A percentile compares a stretch with the other conserved stretches of the same genome.
phyloP scores from a whole-genome alignment of 257 asterid genomes.

The Verbena officinalis region DNA sequence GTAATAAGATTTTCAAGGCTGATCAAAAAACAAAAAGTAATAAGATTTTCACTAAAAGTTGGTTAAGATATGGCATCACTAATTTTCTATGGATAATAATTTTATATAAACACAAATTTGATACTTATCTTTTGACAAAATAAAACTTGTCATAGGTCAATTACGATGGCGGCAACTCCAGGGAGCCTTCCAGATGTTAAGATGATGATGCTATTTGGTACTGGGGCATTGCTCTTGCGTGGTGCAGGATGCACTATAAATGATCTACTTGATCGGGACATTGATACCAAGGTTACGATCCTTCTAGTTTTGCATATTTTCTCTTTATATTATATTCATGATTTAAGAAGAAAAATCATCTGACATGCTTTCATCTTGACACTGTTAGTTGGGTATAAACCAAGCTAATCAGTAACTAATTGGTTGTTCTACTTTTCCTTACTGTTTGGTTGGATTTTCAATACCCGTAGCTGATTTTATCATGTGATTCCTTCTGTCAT shows the following conservation, averaged over 20 bases:
- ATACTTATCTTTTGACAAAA: too few species aligned
- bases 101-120: not conserved
- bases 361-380: conserved; percentile 18
- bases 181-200: conserved; percentile 86
- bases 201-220: conserved; percentile 85
- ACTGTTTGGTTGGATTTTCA: not conserved
- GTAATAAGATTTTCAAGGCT: too few species aligned
- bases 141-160: conserved; percentile 74
- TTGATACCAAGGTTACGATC: conserved; percentile 68
- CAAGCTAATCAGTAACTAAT: not conserved
- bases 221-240: conserved; percentile 83
- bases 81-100: too few species aligned
- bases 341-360: not conserved
- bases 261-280: conserved; percentile 89
- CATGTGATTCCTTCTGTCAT: conserved; percentile 9
- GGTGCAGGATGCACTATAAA: conserved; percentile 95
- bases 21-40: too few species aligned
- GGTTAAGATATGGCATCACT: too few species aligned
- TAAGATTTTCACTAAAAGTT: too few species aligned
- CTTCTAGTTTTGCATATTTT: conserved; percentile 8
- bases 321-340: conserved; percentile 8
- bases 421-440: not conserved
- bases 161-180: conserved; percentile 78
- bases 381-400: not conserved
- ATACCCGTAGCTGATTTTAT: conserved; percentile 18